phyloP scores from a whole-genome alignment of 306 rosid genomes.

The Lotus japonicus region DNA sequence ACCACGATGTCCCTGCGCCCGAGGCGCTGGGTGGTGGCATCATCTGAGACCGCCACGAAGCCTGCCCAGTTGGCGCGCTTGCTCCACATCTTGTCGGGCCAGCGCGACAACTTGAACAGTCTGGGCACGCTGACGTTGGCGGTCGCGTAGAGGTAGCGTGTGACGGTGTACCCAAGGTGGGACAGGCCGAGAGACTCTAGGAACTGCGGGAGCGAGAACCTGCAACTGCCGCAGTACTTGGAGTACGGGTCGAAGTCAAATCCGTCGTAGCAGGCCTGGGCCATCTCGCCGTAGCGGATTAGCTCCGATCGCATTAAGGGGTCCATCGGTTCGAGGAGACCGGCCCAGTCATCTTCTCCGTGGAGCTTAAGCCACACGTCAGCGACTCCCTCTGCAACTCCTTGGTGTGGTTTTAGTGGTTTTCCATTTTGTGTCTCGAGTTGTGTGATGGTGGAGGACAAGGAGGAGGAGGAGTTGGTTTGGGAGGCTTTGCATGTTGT shows the following conservation, averaged over 20 bases:
- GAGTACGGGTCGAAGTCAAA: slow-evolving; percentile 75
- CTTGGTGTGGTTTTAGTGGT: background rate
- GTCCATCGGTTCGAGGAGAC: slow-evolving; percentile 60
- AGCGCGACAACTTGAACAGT: slow-evolving; percentile 57
- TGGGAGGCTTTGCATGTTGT: background rate
- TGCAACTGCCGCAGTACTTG: slow-evolving; percentile 72
- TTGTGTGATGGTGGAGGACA: slow-evolving; percentile 25
- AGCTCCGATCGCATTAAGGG: slow-evolving; percentile 51
- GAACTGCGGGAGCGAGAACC: slow-evolving; percentile 28
- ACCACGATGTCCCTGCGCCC: slow-evolving; percentile 64
- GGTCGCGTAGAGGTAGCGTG: slow-evolving; percentile 67
- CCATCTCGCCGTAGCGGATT: slow-evolving; percentile 75
- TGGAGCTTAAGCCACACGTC: slow-evolving; percentile 64
- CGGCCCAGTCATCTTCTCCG: slow-evolving; percentile 61
- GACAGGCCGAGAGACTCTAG: slow-evolving; percentile 24
- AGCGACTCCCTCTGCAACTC: background rate
- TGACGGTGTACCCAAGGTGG: slow-evolving; percentile 32
- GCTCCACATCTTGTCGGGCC: slow-evolving; percentile 63
- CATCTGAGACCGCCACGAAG: slow-evolving; percentile 58
- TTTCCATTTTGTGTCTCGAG: background rate
- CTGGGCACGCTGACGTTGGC: slow-evolving; percentile 44
- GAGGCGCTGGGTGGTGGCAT: slow-evolving; percentile 26
- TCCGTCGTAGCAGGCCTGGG: slow-evolving; percentile 78
- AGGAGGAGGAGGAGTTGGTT: background rate
- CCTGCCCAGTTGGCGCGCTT: slow-evolving; percentile 76